These are phyloP conservation scores for Penicillium sp. DNA, from an alignment of 2,329 filamentous ascomycete genomes.

Conservation along the genomic window DNA sequence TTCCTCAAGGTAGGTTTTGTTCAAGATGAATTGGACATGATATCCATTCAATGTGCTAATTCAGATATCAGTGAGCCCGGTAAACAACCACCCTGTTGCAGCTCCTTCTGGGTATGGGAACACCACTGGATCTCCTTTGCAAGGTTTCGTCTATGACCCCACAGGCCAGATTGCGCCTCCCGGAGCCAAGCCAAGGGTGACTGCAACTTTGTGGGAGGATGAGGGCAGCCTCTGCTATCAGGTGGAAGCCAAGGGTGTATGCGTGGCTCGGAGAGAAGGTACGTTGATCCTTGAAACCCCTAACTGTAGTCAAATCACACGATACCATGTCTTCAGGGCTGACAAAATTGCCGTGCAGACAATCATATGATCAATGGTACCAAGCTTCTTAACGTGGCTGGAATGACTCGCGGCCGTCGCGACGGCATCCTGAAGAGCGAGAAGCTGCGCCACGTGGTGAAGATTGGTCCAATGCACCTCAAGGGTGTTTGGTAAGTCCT, in stretches of 20 bases:
- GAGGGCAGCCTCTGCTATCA: conserved; percentile 98
- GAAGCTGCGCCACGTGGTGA: conserved; percentile 94
- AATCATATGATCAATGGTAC: conserved; percentile 99
- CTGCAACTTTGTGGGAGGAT: conserved; percentile 96
- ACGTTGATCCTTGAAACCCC: conserved; percentile 31
- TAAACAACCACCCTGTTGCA: conserved; percentile 40
- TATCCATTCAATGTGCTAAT: not conserved
- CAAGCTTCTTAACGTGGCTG: conserved; percentile 93
- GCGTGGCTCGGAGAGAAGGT: conserved; percentile 93
- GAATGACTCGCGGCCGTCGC: conserved; percentile 93
- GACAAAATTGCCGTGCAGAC: conserved; percentile 57
- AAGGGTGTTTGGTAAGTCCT: conserved; percentile 88
- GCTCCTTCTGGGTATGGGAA: conserved; percentile 47
- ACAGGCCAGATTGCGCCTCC: conserved; percentile 92
- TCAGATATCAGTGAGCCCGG: conserved; percentile 30
- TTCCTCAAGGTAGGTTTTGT: conserved; percentile 51
- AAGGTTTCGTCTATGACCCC: conserved; percentile 68
- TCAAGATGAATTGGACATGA: not conserved
- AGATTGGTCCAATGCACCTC: conserved; percentile 98
- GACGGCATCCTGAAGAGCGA: conserved; percentile 98
- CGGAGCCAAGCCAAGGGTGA: conserved; percentile 94
- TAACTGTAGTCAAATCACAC: not conserved
- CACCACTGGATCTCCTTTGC: conserved; percentile 45
- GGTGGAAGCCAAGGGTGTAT: conserved; percentile 93
- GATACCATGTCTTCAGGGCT: not conserved